Conservation (phyloP, 352 stramenopile genomes). For the Globisporangium canariense region DNA sequence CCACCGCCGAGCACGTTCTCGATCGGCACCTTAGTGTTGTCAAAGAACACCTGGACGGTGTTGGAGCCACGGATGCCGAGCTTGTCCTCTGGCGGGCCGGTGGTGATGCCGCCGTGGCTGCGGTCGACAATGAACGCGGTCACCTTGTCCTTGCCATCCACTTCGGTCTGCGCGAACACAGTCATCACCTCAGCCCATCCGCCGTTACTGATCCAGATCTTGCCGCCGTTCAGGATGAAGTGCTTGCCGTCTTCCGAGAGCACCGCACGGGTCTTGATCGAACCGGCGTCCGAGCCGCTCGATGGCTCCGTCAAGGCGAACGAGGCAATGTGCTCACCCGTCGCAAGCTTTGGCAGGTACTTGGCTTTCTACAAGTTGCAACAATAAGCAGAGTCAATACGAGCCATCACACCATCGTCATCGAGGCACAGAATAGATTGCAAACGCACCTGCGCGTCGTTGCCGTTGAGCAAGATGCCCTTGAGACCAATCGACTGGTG, state of each 20-base stretch:
- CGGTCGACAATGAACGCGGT: conserved; percentile 97
- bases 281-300: conserved; percentile 87
- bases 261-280: conserved; percentile 88
- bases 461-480: conserved; percentile 87
- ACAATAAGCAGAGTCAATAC: neutral
- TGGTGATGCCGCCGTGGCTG: conserved; percentile 88
- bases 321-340: conserved; percentile 79
- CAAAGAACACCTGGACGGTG: conserved; percentile 95
- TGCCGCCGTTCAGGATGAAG: conserved; percentile 92
- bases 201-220: conserved; percentile 98
- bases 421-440: neutral
- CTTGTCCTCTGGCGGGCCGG: conserved; percentile 95
- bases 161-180: conserved; percentile 95
- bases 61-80: conserved; percentile 96
- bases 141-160: conserved; percentile 96
- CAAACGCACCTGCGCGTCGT: conserved; percentile 40
- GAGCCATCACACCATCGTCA: conserved; percentile 2
- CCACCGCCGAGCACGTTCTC: conserved; percentile 88
- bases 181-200: conserved; percentile 96
- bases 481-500: conserved; percentile 88
- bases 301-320: conserved; percentile 90
- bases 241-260: conserved; percentile 89
- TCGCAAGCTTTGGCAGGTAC: conserved; percentile 89
- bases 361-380: conserved; percentile 60
- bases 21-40: conserved; percentile 93